A percentile compares a stretch with the other conserved stretches of the same genome.
These are phyloP conservation scores for Zymoseptoria tritici DNA, from an alignment of 2,329 filamentous ascomycete species.

Conservation along the genomic window DNA sequence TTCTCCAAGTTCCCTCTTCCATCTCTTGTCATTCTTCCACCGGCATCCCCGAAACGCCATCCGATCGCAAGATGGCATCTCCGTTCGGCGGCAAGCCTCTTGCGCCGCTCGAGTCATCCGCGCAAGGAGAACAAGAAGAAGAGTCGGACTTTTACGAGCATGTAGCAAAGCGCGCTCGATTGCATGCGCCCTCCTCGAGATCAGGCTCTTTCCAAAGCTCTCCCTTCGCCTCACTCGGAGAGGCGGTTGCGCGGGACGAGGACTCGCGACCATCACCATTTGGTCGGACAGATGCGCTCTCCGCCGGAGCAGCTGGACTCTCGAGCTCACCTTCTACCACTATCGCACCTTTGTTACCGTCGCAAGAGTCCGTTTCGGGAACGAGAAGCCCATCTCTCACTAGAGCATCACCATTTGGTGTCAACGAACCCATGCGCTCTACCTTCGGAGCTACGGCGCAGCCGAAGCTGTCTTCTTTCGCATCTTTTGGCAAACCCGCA, in stretches of 20 bases:
- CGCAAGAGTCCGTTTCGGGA: background rate
- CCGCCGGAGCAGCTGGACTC: background rate
- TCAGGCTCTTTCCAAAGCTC: background rate
- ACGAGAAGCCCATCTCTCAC: background rate
- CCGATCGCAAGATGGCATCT: background rate
- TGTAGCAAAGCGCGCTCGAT: background rate
- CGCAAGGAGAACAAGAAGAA: constrained; percentile 5
- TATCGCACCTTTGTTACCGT: background rate
- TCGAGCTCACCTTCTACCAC: background rate
- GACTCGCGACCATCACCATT: background rate
- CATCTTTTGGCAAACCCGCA: background rate
- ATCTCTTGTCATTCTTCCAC: background rate
- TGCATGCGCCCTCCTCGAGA: background rate
- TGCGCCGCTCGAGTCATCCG: background rate
- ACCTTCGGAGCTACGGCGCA: background rate
- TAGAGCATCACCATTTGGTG: background rate
- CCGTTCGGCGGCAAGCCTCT: background rate
- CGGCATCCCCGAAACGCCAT: background rate
- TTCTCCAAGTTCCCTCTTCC: background rate
- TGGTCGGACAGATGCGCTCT: background rate
- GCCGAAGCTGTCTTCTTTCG: background rate
- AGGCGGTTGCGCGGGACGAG: background rate
- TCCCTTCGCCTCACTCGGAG: background rate
- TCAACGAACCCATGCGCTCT: background rate
- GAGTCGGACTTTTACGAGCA: background rate